These are phyloP conservation scores for Senna tora DNA, from an alignment of 306 rosid genomes.

Conservation along the genomic window DNA sequence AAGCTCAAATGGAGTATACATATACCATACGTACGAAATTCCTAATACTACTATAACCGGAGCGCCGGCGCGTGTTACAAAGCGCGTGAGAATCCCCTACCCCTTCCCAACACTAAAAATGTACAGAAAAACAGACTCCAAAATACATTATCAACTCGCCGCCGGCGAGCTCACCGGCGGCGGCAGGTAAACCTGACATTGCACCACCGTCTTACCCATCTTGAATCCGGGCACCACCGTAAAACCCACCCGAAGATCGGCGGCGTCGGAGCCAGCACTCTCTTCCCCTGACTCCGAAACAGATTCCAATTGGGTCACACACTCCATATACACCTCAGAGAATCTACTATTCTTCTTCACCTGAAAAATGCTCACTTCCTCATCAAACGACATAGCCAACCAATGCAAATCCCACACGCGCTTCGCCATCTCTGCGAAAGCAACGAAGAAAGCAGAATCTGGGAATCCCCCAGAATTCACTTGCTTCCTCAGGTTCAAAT, in stretches of 20 bases:
- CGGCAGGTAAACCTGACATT: slow-evolving; percentile 79
- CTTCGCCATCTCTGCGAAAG: slow-evolving; percentile 80
- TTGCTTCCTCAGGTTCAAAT: slow-evolving; percentile 75
- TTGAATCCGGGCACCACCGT: slow-evolving; percentile 92
- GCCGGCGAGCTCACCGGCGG: slow-evolving; percentile 51
- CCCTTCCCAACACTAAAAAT: neutral
- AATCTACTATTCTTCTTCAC: slow-evolving; percentile 68
- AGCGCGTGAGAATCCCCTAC: slow-evolving; percentile 21
- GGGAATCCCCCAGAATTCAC: slow-evolving; percentile 76
- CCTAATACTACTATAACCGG: slow-evolving; percentile 9
- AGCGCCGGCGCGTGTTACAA: slow-evolving; percentile 1
- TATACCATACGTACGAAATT: neutral
- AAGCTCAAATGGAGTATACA: neutral
- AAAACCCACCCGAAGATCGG: slow-evolving; percentile 63
- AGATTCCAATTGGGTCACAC: slow-evolving; percentile 54
- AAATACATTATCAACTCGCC: slow-evolving; percentile 19
- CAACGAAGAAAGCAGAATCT: slow-evolving; percentile 69
- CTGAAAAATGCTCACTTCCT: slow-evolving; percentile 64
- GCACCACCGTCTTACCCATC: slow-evolving; percentile 68
- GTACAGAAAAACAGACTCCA: slow-evolving; percentile 36
- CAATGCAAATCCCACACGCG: slow-evolving; percentile 81
- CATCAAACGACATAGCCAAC: slow-evolving; percentile 66
- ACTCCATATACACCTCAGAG: slow-evolving; percentile 94
- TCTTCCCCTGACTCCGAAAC: slow-evolving; percentile 43
- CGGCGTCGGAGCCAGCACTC: slow-evolving; percentile 24